Conservation (phyloP, 2,329 filamentous ascomycete species). For the Colletotrichum musicola region DNA sequence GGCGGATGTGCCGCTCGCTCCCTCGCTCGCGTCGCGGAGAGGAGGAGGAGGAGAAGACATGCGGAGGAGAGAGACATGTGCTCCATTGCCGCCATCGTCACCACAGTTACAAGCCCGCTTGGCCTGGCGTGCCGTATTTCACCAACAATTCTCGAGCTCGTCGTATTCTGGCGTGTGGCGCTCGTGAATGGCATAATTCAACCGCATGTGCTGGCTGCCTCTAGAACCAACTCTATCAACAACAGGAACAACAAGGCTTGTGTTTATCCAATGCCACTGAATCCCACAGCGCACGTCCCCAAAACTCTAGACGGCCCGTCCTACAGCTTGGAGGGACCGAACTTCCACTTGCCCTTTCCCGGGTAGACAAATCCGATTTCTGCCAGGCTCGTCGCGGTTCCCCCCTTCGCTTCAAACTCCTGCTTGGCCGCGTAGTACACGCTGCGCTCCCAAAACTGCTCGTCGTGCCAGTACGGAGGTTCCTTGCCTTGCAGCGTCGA, state of each 20-base stretch:
- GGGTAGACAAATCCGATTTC: slow-evolving; percentile 40
- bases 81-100: slow-evolving; percentile 2
- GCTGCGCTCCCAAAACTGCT: slow-evolving; percentile 78
- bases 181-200: not conserved
- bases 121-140: not conserved
- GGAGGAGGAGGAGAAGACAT: too few relatives aligned
- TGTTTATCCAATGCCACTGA: too few relatives aligned
- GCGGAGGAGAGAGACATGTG: not conserved
- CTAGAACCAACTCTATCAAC: not conserved
- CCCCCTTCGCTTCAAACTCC: slow-evolving; percentile 76
- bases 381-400: slow-evolving; percentile 72
- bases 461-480: slow-evolving; percentile 78
- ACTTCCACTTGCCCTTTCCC: slow-evolving; percentile 30
- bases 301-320: too few relatives aligned
- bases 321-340: slow-evolving; percentile 15
- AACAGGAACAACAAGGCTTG: not conserved
- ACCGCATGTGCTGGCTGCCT: not conserved
- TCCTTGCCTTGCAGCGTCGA: slow-evolving; percentile 70
- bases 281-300: not conserved
- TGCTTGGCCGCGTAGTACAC: slow-evolving; percentile 78
- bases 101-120: slow-evolving; percentile 2
- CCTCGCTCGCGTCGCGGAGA: too few relatives aligned
- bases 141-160: not conserved
- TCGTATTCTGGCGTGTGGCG: not conserved
- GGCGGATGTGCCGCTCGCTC: too few relatives aligned